phyloP scores from a whole-genome alignment of 2,329 filamentous ascomycete species.

The Xylaria arbuscula region DNA sequence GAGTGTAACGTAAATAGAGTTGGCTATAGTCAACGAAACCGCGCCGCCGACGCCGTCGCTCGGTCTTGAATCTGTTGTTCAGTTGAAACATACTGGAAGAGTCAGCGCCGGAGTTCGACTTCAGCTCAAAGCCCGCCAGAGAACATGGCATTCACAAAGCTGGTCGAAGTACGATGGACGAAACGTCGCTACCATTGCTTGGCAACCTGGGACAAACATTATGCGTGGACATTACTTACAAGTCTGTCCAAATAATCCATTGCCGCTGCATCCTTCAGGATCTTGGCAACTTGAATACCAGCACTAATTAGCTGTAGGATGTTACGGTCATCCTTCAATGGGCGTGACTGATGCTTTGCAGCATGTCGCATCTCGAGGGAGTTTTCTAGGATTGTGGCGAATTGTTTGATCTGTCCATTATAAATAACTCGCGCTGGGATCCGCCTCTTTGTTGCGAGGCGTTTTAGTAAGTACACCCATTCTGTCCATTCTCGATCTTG shows the following conservation, averaged over 20 bases:
- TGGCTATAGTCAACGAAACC: conserved; percentile 53
- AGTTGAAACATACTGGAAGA: conserved; percentile 74
- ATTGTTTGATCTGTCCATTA: conserved; percentile 91
- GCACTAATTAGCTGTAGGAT: conserved; percentile 89
- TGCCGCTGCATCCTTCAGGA: conserved; percentile 83
- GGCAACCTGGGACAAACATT: not conserved
- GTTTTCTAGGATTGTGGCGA: conserved; percentile 89
- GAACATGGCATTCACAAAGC: conserved; percentile 2
- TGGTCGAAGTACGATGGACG: conserved; percentile 1
- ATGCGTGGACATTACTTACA: conserved; percentile 36
- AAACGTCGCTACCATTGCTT: not conserved
- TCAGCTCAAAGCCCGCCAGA: not conserved
- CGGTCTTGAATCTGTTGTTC: conserved; percentile 82
- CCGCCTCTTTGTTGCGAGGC: conserved; percentile 84
- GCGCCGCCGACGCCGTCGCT: conserved; percentile 55
- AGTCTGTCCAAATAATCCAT: conserved; percentile 85
- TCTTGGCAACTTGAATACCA: conserved; percentile 87
- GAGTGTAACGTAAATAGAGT: conserved; percentile 40
- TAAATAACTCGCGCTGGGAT: conserved; percentile 87
- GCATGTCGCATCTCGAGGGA: conserved; percentile 89
- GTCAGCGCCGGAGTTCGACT: conserved; percentile 21
- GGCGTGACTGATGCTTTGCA: conserved; percentile 83
- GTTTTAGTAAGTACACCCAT: conserved; percentile 89
- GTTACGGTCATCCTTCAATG: conserved; percentile 88
- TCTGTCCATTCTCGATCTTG: conserved; percentile 79